A percentile compares a stretch with the other conserved stretches of the same genome.
Evolutionary conservation across 768 basidiomycete genomes (phyloP).

Genomic region (Rhodotorula taiwanensis): DNA sequence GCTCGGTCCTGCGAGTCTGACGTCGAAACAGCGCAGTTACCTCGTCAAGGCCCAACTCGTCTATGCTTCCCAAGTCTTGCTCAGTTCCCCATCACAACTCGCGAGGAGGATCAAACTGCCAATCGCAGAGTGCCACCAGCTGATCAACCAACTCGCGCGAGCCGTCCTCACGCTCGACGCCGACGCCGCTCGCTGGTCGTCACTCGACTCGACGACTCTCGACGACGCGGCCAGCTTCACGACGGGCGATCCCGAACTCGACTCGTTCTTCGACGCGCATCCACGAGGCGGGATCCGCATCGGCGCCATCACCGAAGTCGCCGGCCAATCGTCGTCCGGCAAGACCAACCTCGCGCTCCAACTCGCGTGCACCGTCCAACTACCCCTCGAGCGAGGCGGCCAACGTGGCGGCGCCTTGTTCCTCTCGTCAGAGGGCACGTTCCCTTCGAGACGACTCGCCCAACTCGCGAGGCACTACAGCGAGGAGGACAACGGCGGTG

Average conservation of each 20-base stretch:
- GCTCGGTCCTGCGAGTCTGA: slow-evolving; percentile 1
- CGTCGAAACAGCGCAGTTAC: slow-evolving; percentile 1
- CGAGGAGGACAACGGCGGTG: no score
- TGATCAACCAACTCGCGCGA: slow-evolving; percentile 10
- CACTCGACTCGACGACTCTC: neutral
- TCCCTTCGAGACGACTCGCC: slow-evolving; percentile 60
- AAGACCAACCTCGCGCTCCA: slow-evolving; percentile 90
- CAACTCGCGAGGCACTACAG: slow-evolving; percentile 34
- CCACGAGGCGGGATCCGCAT: slow-evolving; percentile 19
- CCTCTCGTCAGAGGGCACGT: slow-evolving; percentile 62
- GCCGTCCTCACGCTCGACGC: slow-evolving; percentile 1
- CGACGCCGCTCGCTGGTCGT: neutral
- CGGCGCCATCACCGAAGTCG: slow-evolving; percentile 16
- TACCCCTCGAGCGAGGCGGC: slow-evolving; percentile 56
- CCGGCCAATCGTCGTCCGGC: slow-evolving; percentile 57
- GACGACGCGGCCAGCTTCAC: neutral
- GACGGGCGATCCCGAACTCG: slow-evolving; percentile 1
- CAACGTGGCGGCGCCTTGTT: slow-evolving; percentile 66
- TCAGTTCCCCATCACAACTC: slow-evolving; percentile 7
- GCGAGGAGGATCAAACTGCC: slow-evolving; percentile 7
- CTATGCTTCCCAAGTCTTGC: slow-evolving; percentile 26
- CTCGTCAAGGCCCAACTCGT: neutral
- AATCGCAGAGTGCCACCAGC: neutral
- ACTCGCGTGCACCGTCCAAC: slow-evolving; percentile 68
- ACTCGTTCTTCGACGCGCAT: slow-evolving; percentile 11